Evolutionary conservation across 2,329 filamentous ascomycete species (phyloP).

Genomic region (Pseudocercospora eumusae): DNA sequence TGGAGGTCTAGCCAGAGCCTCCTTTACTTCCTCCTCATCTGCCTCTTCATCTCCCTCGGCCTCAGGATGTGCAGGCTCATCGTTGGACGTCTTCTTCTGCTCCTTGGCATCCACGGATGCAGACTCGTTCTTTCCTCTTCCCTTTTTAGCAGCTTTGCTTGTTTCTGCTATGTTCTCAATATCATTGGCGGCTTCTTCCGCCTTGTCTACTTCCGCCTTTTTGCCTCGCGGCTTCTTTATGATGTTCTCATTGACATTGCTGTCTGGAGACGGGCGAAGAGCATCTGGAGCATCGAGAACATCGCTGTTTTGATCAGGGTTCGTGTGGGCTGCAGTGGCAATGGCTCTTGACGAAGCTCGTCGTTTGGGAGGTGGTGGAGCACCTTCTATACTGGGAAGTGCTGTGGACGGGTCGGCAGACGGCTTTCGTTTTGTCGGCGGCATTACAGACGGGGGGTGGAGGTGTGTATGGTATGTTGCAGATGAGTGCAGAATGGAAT

Average conservation of each 20-base stretch:
- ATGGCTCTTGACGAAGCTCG: slow-evolving; percentile 19
- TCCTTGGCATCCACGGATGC: slow-evolving; percentile 29
- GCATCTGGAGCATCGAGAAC: slow-evolving; percentile 47
- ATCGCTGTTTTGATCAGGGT: slow-evolving; percentile 42
- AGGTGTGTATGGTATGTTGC: background rate
- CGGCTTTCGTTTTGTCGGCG: slow-evolving; percentile 34
- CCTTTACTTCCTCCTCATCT: slow-evolving; percentile 60
- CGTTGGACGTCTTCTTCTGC: slow-evolving; percentile 29
- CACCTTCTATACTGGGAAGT: slow-evolving; percentile 4
- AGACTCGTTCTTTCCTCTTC: slow-evolving; percentile 25
- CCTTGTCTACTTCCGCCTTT: slow-evolving; percentile 28
- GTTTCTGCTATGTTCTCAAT: slow-evolving; percentile 21
- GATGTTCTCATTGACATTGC: slow-evolving; percentile 38
- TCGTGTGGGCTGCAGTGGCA: slow-evolving; percentile 24
- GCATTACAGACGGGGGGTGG: slow-evolving; percentile 20
- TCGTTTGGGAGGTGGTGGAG: slow-evolving; percentile 19
- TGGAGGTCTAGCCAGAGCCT: slow-evolving; percentile 64
- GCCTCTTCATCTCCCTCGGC: slow-evolving; percentile 55
- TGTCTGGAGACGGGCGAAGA: slow-evolving; percentile 48
- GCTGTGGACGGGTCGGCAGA: slow-evolving; percentile 20
- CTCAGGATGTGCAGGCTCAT: slow-evolving; percentile 51
- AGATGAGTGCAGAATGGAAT: background rate
- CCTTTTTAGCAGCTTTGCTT: slow-evolving; percentile 21
- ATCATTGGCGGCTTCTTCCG: slow-evolving; percentile 15
- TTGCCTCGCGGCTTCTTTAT: slow-evolving; percentile 17